Evolutionary conservation across 2,329 filamentous ascomycete species (phyloP).

Genomic region (Anthostomella pinea): DNA sequence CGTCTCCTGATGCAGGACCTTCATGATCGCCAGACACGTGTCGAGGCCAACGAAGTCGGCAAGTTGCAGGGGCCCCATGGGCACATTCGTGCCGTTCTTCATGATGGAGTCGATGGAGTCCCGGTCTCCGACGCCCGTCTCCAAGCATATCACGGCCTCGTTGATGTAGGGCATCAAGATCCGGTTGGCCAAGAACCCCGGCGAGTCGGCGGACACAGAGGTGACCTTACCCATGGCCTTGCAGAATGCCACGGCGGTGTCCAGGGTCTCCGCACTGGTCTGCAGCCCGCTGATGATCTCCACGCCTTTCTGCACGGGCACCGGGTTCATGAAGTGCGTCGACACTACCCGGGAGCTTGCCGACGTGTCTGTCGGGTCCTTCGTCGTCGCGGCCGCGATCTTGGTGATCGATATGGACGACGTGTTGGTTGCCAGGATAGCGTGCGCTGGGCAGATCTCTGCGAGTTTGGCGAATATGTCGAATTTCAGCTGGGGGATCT

Average conservation of each 20-base stretch:
- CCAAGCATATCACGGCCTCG: slow-evolving; percentile 88
- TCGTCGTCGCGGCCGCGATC: slow-evolving; percentile 83
- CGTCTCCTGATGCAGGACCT: slow-evolving; percentile 84
- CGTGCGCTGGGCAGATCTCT: slow-evolving; percentile 75
- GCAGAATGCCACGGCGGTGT: slow-evolving; percentile 81
- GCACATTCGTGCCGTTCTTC: slow-evolving; percentile 98
- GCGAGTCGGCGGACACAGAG: slow-evolving; percentile 82
- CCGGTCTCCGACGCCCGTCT: slow-evolving; percentile 83
- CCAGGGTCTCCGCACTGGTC: slow-evolving; percentile 78
- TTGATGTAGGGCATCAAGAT: slow-evolving; percentile 99
- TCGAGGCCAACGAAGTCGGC: slow-evolving; percentile 98
- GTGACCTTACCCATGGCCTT: slow-evolving; percentile 90
- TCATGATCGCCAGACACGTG: slow-evolving; percentile 96
- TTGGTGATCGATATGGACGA: slow-evolving; percentile 98
- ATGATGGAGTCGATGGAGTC: slow-evolving; percentile 97
- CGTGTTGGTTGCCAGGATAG: slow-evolving; percentile 94
- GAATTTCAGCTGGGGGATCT: slow-evolving; percentile 83
- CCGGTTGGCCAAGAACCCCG: slow-evolving; percentile 92
- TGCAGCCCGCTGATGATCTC: slow-evolving; percentile 96
- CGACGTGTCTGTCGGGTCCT: slow-evolving; percentile 74
- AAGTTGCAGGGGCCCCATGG: slow-evolving; percentile 91
- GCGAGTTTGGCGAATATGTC: slow-evolving; percentile 84
- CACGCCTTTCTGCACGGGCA: slow-evolving; percentile 93
- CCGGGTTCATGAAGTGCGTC: slow-evolving; percentile 99
- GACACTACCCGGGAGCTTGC: slow-evolving; percentile 85